Conservation (phyloP, 306 rosid species). For the Prunus padus region DNA sequence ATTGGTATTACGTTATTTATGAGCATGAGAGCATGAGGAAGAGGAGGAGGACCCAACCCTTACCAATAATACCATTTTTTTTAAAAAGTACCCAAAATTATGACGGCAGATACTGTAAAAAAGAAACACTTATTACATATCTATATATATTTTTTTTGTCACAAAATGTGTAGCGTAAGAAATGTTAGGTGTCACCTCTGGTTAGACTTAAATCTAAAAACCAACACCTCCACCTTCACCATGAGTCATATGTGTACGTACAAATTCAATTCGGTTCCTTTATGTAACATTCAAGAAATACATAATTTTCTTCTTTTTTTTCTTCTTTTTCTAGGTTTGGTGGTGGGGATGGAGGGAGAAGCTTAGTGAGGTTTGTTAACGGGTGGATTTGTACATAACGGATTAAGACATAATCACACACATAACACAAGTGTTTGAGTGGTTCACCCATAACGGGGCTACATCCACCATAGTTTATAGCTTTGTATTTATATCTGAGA, state of each 20-base stretch:
- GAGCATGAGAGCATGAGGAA: too few species aligned
- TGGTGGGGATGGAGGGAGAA: neutral
- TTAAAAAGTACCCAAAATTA: neutral
- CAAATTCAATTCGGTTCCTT: constrained; percentile 14
- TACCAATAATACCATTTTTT: too few species aligned
- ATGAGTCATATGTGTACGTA: neutral
- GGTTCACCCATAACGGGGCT: too few species aligned
- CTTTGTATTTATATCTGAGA: too few species aligned
- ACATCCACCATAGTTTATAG: too few species aligned
- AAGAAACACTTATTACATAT: neutral
- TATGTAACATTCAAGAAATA: constrained; percentile 27
- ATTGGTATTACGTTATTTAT: too few species aligned
- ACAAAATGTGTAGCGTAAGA: neutral
- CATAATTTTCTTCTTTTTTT: neutral
- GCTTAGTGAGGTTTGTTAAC: neutral
- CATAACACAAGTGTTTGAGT: too few species aligned
- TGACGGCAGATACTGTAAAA: neutral
- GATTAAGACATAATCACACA: too few species aligned
- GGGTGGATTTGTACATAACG: too few species aligned
- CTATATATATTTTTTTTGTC: neutral
- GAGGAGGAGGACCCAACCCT: too few species aligned
- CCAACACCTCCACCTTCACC: neutral
- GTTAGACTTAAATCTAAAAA: neutral
- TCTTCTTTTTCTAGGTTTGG: neutral
- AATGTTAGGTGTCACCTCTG: neutral